Evolutionary conservation across 1,139 yeast species (phyloP).

Genomic region (Kurtzmaniella natalensis): DNA sequence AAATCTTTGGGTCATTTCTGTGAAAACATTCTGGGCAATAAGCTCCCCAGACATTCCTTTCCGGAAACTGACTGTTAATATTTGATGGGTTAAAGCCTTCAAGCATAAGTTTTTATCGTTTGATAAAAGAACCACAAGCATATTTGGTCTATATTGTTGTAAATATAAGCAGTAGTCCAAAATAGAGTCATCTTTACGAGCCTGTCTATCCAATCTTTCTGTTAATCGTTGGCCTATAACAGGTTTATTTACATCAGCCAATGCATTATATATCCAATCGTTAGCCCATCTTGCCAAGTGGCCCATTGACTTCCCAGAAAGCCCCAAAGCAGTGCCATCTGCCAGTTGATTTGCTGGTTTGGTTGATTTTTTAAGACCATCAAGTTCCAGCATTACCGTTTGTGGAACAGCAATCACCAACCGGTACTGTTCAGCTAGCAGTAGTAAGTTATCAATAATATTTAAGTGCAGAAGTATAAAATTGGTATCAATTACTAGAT

Average conservation of each 20-base stretch:
- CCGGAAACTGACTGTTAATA: conserved; percentile 65
- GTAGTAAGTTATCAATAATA: conserved; percentile 47
- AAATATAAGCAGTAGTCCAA: conserved; percentile 79
- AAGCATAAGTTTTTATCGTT: conserved; percentile 81
- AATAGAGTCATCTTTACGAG: conserved; percentile 74
- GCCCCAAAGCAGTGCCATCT: conserved; percentile 6
- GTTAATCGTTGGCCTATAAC: conserved; percentile 63
- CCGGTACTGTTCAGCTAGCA: conserved; percentile 34
- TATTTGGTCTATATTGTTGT: conserved; percentile 31
- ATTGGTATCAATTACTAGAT: conserved; percentile 71
- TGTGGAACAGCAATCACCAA: conserved; percentile 62
- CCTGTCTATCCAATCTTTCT: conserved; percentile 42
- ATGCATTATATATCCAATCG: conserved; percentile 66
- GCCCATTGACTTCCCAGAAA: conserved; percentile 38
- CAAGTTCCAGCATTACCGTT: conserved; percentile 70
- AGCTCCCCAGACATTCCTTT: conserved; percentile 55
- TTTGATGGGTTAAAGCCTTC: conserved; percentile 65
- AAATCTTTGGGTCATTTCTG: conserved; percentile 32
- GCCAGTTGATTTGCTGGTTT: conserved; percentile 9
- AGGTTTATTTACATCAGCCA: conserved; percentile 48
- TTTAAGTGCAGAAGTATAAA: conserved; percentile 63
- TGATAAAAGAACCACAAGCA: conserved; percentile 62
- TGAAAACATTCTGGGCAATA: conserved; percentile 48
- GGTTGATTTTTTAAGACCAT: conserved; percentile 60
- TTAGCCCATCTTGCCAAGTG: conserved; percentile 68